Evolutionary conservation across 2,329 filamentous ascomycete species (phyloP), one percentile per base, ranked within the genome.

Genomic region (Colletotrichum costaricense): DNA sequence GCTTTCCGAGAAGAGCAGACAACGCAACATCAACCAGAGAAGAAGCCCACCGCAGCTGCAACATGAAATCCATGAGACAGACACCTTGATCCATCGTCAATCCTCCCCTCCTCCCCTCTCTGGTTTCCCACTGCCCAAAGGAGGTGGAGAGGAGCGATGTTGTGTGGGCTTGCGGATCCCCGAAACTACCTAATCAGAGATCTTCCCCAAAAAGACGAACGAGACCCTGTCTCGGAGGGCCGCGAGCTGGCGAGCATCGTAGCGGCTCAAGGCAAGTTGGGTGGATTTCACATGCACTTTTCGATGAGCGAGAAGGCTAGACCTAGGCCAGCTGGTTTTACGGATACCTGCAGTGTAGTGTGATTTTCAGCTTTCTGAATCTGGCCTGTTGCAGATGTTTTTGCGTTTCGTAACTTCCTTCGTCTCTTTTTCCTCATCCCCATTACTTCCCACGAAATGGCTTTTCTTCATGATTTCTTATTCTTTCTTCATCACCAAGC

Each of bases 151-250:
- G 67, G 42, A 35, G n/a, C 33, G 30, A 38, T 30, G 24, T 12
- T 33, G 26, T 52, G 54, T 16, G 12, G 49, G 46, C 49, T 22
- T 49, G 69, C 46, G 63, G 69, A 67, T 71, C 63, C 19, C 19
- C 69, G 49, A 62, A 60, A 56, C 56, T 46, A 57, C 56, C 69
- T 71, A 56, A 67, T 28, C 68, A 67, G 46, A 67, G 56, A 67
- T 71, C 68, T 49, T 24, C 64, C 35, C 22, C n/a, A 24, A 26
- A 63, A 8, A 11, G 19, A 52, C 19, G 30, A 19, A n/a, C 26
- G 19, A 54, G 63, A 19, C 56, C 62, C 63, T 24, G 56, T 35
- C 35, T 46, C 38, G 28, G 14, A 63, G 46, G 46, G 28, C 22
- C 42, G 42, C 42, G 19, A 49, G 42, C 42, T 26, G 19, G 46